Conservation (phyloP, 1,284 basidiomycete species). For the Vanrija pseudolonga region DNA sequence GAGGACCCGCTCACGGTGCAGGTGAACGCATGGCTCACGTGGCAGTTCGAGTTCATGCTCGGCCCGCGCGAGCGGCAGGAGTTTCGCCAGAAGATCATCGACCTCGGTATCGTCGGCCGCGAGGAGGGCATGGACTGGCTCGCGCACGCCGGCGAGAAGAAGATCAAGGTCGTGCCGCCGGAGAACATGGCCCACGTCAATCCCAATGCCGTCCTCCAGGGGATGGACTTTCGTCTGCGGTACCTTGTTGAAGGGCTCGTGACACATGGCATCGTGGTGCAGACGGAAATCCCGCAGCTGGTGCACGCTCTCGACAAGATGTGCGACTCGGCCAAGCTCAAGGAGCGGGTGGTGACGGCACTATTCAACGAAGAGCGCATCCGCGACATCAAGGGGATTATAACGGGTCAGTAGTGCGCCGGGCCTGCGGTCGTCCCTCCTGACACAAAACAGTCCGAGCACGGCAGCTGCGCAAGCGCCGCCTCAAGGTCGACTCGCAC, state of each 20-base stretch:
- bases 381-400: neutral
- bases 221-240: constrained; percentile 13
- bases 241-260: constrained; percentile 29
- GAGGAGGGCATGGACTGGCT: constrained; percentile 10
- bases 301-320: constrained; percentile 8
- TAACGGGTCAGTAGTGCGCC: neutral
- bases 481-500: constrained; percentile 5
- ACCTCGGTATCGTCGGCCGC: neutral
- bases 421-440: neutral
- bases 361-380: constrained; percentile 26
- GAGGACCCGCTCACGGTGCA: constrained; percentile 8
- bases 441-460: constrained; percentile 10
- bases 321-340: neutral
- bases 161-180: neutral
- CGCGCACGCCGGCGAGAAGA: neutral
- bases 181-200: constrained; percentile 4
- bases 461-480: constrained; percentile 6
- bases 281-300: constrained; percentile 18
- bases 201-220: constrained; percentile 1
- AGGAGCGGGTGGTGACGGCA: constrained; percentile 19
- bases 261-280: constrained; percentile 20
- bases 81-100: constrained; percentile 3
- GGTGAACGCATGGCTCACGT: constrained; percentile 16
- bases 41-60: constrained; percentile 16
- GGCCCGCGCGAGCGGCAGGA: neutral